phyloP scores from a whole-genome alignment of 2,329 filamentous ascomycete genomes.

The Diplodia scrobiculata region DNA sequence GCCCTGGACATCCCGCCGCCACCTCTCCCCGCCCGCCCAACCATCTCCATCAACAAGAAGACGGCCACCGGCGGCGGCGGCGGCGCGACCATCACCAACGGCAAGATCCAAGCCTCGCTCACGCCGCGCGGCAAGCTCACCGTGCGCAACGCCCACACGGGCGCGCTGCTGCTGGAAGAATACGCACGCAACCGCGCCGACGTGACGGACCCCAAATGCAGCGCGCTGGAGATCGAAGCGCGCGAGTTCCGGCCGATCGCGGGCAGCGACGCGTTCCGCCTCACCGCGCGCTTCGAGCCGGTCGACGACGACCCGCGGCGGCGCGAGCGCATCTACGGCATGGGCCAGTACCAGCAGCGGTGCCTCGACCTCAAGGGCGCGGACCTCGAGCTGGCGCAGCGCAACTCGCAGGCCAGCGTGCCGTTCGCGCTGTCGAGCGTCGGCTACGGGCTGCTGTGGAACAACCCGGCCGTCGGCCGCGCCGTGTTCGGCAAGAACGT shows the following conservation, averaged over 20 bases:
- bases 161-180: conserved; percentile 55
- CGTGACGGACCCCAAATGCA: conserved; percentile 60
- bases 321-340: conserved; percentile 65
- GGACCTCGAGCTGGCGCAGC: conserved; percentile 65
- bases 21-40: neutral
- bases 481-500: conserved; percentile 63
- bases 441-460: conserved; percentile 68
- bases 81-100: conserved; percentile 52
- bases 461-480: conserved; percentile 64
- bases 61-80: conserved; percentile 37
- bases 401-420: conserved; percentile 67
- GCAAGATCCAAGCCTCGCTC: conserved; percentile 53
- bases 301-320: too few species aligned
- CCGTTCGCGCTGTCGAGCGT: conserved; percentile 63
- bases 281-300: conserved; percentile 63
- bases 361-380: conserved; percentile 64
- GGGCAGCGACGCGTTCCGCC: conserved; percentile 56
- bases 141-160: conserved; percentile 48
- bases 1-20: conserved; percentile 32
- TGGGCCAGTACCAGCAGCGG: conserved; percentile 70
- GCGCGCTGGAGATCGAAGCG: conserved; percentile 58
- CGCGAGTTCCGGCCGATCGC: conserved; percentile 60
- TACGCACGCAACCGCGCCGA: conserved; percentile 56
- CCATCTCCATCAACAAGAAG: conserved; percentile 27
- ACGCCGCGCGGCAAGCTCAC: conserved; percentile 55